These are phyloP conservation scores for Oryza brachyantha DNA, from an alignment of 176 grass and related monocot species.

Conservation along the genomic window DNA sequence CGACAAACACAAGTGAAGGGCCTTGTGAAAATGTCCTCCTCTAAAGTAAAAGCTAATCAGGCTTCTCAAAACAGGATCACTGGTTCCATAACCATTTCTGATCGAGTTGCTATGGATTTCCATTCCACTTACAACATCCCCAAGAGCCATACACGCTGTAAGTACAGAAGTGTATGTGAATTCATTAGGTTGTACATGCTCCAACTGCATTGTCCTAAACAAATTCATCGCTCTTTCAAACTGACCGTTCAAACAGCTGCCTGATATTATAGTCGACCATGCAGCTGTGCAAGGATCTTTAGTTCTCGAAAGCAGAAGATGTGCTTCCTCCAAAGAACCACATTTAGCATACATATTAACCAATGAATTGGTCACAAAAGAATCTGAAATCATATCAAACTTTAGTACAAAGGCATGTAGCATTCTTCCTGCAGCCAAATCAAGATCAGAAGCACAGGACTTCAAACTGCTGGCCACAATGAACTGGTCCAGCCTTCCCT, in stretches of 20 bases:
- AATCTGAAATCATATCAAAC: slow-evolving; percentile 40
- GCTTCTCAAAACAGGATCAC: slow-evolving; percentile 39
- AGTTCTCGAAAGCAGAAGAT: slow-evolving; percentile 42
- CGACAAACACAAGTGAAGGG: slow-evolving; percentile 39
- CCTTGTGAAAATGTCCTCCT: slow-evolving; percentile 10
- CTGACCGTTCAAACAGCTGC: slow-evolving; percentile 48
- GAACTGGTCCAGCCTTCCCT: slow-evolving; percentile 53
- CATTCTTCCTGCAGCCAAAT: slow-evolving; percentile 54
- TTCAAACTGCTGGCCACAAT: slow-evolving; percentile 60
- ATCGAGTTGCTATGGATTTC: slow-evolving; percentile 54
- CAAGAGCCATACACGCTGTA: slow-evolving; percentile 46
- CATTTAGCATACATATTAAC: slow-evolving; percentile 71
- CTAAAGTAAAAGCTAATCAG: slow-evolving; percentile 47
- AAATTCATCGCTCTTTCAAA: slow-evolving; percentile 53
- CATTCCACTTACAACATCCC: slow-evolving; percentile 35
- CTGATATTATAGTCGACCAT: slow-evolving; percentile 57
- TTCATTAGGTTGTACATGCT: slow-evolving; percentile 50
- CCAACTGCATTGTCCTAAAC: slow-evolving; percentile 56
- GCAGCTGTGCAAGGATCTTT: slow-evolving; percentile 38
- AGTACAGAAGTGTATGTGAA: slow-evolving; percentile 63
- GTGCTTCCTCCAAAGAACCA: slow-evolving; percentile 44
- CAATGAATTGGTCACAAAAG: slow-evolving; percentile 53
- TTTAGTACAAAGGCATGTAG: slow-evolving; percentile 49
- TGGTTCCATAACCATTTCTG: slow-evolving; percentile 54
- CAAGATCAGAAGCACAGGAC: slow-evolving; percentile 38